Evolutionary conservation across 768 basidiomycete species (phyloP), one percentile per base, ranked within the genome.

Genomic region (Phylloporus arenicola): DNA sequence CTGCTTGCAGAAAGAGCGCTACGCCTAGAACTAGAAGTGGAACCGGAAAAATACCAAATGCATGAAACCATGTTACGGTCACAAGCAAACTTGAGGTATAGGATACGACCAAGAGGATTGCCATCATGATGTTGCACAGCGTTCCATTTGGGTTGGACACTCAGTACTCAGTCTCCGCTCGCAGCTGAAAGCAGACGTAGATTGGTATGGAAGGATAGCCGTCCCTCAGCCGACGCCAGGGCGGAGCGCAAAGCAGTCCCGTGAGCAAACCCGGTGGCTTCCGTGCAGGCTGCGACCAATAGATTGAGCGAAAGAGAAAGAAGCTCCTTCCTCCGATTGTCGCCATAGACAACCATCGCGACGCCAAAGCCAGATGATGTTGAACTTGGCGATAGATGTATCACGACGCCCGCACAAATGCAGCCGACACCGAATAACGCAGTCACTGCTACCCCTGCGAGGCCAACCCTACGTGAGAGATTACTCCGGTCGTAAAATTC

Each of bases 11-110:
- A 1, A 60, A 33, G 24, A 69, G 51, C 11, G 55, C 5, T n/a
- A 57, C 35, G 4, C 68, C 66, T 20, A 69, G 45, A 4, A 68
- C 51, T 14, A 68, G 43, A 24, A 68, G 56, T 2, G 68, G 68
- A 12, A 60, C 47, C 9, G 38, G 3, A 50, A 6, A 17, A 64
- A 30, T 7, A 9, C 7, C 27, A 7, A 1, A n/a, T 27, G 4
- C 27, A 3, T 27, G 25, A 4, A 25, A 7, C 25, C 25, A 25
- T 25, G 25, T 25, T 25, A 30, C 7, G 29, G 29, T 12, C 11
- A 12, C 57, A 13, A 68, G 66, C 12, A 58, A 51, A 43, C 59
- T 55, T 13, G 65, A 67, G 22, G 53, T 56, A 20, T 64, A 67
- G 30, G 67, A 67, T 13, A 63, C 46, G 39, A 68, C 48, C 48